These are phyloP conservation scores for Pleurotus tuber-regium DNA, from an alignment of 768 basidiomycete species.

Conservation along the genomic window DNA sequence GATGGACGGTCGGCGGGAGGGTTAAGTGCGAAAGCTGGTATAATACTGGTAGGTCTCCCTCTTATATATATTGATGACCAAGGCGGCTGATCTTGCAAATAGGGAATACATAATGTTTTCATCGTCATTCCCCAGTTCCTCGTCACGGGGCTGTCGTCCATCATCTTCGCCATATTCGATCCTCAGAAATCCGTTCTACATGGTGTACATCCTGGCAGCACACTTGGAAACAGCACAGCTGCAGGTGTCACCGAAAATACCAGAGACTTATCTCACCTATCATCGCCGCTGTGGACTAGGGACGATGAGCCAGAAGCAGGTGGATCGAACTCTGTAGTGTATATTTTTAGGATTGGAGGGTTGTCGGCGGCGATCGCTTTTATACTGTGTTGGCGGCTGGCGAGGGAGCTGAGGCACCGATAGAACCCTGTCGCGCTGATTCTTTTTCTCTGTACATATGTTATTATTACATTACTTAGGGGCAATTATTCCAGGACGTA, in stretches of 20 bases:
- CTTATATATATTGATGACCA: background rate
- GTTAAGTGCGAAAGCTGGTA: conserved; percentile 82
- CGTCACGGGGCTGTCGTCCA: conserved; percentile 79
- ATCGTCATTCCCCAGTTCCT: conserved; percentile 94
- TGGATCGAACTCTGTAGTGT: conserved; percentile 67
- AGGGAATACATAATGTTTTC: conserved; percentile 96
- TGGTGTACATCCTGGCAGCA: conserved; percentile 25
- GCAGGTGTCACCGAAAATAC: background rate
- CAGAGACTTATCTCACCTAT: conserved; percentile 11
- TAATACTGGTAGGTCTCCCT: conserved; percentile 64
- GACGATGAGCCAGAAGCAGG: conserved; percentile 21
- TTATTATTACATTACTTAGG: background rate
- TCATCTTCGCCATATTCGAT: conserved; percentile 86
- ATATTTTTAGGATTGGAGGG: conserved; percentile 72
- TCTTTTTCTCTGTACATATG: conserved; percentile 1
- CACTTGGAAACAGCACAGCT: conserved; percentile 11
- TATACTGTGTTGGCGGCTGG: conserved; percentile 51
- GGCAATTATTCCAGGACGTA: too few relatives aligned
- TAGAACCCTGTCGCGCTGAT: conserved; percentile 14
- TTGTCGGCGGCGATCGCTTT: conserved; percentile 53
- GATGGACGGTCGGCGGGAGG: conserved; percentile 23
- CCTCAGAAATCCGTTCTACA: conserved; percentile 47
- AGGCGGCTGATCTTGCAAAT: background rate
- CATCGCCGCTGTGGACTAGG: conserved; percentile 13
- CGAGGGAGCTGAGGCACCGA: conserved; percentile 48